These are phyloP conservation scores for Vitellaria paradoxa DNA, from an alignment of 179 eudicot genomes.

Conservation along the genomic window DNA sequence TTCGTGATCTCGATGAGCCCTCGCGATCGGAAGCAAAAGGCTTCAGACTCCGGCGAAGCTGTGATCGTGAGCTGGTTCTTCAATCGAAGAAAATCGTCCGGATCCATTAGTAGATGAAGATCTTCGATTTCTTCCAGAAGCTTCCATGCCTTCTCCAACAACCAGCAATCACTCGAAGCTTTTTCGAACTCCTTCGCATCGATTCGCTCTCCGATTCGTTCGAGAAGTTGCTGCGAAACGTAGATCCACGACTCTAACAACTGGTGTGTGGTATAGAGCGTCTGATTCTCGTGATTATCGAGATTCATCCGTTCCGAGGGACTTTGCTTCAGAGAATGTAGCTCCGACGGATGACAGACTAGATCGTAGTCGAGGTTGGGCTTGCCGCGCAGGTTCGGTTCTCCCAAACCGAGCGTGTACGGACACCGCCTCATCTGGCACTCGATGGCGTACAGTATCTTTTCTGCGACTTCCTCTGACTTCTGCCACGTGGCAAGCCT, in stretches of 20 bases:
- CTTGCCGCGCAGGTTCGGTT: conserved; percentile 56
- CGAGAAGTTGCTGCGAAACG: conserved; percentile 27
- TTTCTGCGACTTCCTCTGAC: conserved; percentile 35
- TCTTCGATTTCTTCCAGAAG: conserved; percentile 40
- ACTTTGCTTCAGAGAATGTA: conserved; percentile 48
- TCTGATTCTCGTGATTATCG: conserved; percentile 40
- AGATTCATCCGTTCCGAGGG: conserved; percentile 23
- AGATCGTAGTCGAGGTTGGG: conserved; percentile 62
- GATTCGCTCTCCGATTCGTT: conserved; percentile 30
- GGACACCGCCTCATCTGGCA: conserved; percentile 45
- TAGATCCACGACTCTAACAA: conserved; percentile 61
- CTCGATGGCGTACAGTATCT: conserved; percentile 49
- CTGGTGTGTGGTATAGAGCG: conserved; percentile 52
- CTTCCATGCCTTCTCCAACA: conserved; percentile 48
- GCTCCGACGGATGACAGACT: conserved; percentile 52
- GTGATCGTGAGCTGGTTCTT: conserved; percentile 49
- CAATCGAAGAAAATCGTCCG: conserved; percentile 52
- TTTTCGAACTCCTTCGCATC: conserved; percentile 20
- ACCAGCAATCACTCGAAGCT: conserved; percentile 48
- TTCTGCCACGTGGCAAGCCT: conserved; percentile 61
- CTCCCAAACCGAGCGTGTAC: conserved; percentile 67
- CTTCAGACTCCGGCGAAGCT: conserved; percentile 33
- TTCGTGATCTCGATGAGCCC: conserved; percentile 45
- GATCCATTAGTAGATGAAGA: conserved; percentile 56
- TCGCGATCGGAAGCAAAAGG: conserved; percentile 55